Conservation (phyloP, 1,284 basidiomycete species). For the Meira nashicola region DNA sequence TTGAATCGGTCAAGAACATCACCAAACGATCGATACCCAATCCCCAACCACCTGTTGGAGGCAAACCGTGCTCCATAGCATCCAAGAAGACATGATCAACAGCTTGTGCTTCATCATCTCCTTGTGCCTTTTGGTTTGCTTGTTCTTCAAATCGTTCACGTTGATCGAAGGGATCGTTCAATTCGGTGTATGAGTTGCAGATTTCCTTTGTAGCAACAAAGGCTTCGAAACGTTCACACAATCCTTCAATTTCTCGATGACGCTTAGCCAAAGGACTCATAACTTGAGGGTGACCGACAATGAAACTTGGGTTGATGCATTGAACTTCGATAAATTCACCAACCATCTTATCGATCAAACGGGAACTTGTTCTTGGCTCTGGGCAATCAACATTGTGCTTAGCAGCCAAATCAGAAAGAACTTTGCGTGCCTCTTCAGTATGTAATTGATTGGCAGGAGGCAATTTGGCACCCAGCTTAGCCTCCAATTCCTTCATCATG, state of each 20-base stretch:
- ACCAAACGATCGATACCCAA: constrained; percentile 37
- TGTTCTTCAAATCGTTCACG: constrained; percentile 89
- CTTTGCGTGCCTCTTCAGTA: constrained; percentile 81
- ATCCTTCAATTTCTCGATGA: constrained; percentile 58
- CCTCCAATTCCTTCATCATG: constrained; percentile 90
- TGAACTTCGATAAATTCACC: constrained; percentile 96
- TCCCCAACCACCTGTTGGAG: constrained; percentile 78
- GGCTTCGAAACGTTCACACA: constrained; percentile 96
- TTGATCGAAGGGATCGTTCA: constrained; percentile 68
- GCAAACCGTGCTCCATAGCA: constrained; percentile 91
- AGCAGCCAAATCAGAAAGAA: constrained; percentile 73
- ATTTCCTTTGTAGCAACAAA: constrained; percentile 99
- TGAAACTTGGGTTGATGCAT: constrained; percentile 94
- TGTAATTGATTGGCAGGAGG: constrained; percentile 86
- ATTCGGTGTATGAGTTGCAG: constrained; percentile 69
- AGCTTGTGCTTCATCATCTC: constrained; percentile 96
- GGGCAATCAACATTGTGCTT: constrained; percentile 93
- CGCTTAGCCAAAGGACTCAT: constrained; percentile 87
- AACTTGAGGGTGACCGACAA: constrained; percentile 92
- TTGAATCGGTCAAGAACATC: constrained; percentile 42
- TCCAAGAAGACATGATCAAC: constrained; percentile 63
- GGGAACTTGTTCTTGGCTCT: constrained; percentile 90
- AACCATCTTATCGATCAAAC: constrained; percentile 92
- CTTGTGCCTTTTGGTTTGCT: constrained; percentile 85
- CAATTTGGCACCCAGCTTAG: constrained; percentile 87